These are phyloP conservation scores for Lactuca saligna DNA, from an alignment of 129 eudicot genomes.

Conservation along the genomic window DNA sequence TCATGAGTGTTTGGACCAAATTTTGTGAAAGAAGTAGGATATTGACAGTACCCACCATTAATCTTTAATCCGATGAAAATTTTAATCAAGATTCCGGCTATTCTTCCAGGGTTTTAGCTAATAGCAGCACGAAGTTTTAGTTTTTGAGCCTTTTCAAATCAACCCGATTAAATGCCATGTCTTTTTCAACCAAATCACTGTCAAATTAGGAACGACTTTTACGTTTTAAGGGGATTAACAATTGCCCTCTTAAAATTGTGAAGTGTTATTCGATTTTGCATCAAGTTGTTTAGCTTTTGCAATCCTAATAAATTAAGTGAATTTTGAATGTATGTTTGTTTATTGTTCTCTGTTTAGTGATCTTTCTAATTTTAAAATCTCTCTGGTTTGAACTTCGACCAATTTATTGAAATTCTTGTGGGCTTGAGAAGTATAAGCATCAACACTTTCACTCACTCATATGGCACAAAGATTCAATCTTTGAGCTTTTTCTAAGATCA, in stretches of 20 bases:
- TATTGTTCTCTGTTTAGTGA: neutral
- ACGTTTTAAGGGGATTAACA: neutral
- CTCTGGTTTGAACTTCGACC: neutral
- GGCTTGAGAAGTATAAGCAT: slow-evolving; percentile 2
- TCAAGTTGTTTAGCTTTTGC: slow-evolving; percentile 15
- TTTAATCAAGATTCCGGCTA: neutral
- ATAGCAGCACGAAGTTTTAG: slow-evolving; percentile 10
- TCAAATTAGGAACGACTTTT: neutral
- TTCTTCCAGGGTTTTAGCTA: neutral
- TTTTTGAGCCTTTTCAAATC: slow-evolving; percentile 15
- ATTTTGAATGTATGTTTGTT: slow-evolving; percentile 5
- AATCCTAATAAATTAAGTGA: neutral
- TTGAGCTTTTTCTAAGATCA: neutral
- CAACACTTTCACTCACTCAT: slow-evolving; percentile 3
- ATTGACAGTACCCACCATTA: neutral
- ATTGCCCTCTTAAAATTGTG: neutral
- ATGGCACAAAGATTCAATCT: slow-evolving; percentile 6
- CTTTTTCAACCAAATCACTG: neutral
- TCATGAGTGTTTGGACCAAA: slow-evolving; percentile 11
- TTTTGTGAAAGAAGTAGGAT: neutral
- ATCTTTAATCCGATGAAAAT: neutral
- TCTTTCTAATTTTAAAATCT: neutral
- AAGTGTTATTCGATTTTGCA: neutral
- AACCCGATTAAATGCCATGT: neutral
- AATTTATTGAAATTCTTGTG: neutral